phyloP scores from a whole-genome alignment of 768 basidiomycete species.

The Flagelloscypha sp. region DNA sequence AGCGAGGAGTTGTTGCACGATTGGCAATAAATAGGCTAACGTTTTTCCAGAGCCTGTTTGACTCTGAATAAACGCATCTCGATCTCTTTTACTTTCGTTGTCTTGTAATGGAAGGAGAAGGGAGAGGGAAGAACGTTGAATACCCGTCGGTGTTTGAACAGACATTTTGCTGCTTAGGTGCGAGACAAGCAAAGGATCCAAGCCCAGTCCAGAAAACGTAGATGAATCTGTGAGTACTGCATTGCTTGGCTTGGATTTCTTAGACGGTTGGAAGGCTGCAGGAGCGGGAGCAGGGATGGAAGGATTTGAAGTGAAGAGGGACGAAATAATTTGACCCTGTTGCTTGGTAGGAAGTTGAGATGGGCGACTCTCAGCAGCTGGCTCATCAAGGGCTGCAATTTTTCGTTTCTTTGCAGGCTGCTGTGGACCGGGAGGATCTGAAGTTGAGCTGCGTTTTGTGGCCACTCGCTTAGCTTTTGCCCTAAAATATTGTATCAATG shows the following conservation, averaged over 20 bases:
- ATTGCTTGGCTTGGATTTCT: slow-evolving; percentile 60
- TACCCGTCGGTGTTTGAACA: slow-evolving; percentile 81
- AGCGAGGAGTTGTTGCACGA: slow-evolving; percentile 89
- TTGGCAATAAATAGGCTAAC: slow-evolving; percentile 85
- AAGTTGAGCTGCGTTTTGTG: slow-evolving; percentile 39
- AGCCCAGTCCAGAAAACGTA: slow-evolving; percentile 73
- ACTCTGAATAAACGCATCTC: slow-evolving; percentile 90
- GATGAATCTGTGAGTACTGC: slow-evolving; percentile 71
- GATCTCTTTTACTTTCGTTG: slow-evolving; percentile 26
- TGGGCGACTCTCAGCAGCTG: too few relatives aligned
- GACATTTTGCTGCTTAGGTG: slow-evolving; percentile 77
- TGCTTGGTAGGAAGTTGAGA: slow-evolving; percentile 17
- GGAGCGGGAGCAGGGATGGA: slow-evolving; percentile 41
- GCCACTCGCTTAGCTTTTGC: slow-evolving; percentile 65
- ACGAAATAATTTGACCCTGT: slow-evolving; percentile 71
- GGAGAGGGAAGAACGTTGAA: slow-evolving; percentile 80
- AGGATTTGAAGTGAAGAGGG: slow-evolving; percentile 81
- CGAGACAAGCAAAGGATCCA: slow-evolving; percentile 69
- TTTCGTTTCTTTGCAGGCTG: too few relatives aligned
- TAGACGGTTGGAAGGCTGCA: too few relatives aligned
- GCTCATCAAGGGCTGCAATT: too few relatives aligned
- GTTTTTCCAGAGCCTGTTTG: slow-evolving; percentile 98
- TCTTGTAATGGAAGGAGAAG: slow-evolving; percentile 48
- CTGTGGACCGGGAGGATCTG: slow-evolving; percentile 12
- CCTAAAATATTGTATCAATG: slow-evolving; percentile 36